Evolutionary conservation across 148 eudicot genomes (phyloP).

Genomic region (Arctostaphylos glauca): DNA sequence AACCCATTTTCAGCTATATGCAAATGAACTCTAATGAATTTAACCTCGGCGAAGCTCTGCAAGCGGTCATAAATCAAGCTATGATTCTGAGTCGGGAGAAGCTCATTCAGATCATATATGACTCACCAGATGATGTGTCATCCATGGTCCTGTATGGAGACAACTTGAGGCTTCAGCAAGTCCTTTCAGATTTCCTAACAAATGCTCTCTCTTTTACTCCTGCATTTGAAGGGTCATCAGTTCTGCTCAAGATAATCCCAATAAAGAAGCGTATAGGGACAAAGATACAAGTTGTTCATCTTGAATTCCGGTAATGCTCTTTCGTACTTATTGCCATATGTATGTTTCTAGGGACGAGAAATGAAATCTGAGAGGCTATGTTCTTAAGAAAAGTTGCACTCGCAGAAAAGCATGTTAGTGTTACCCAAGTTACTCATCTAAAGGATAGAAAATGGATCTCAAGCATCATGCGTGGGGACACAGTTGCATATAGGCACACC

Average conservation of each 20-base stretch:
- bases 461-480: not conserved
- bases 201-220: conserved; percentile 66
- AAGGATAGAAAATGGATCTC: not conserved
- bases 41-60: conserved; percentile 65
- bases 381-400: not conserved
- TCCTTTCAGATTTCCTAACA: conserved; percentile 74
- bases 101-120: conserved; percentile 50
- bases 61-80: conserved; percentile 74
- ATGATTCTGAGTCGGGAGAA: conserved; percentile 61
- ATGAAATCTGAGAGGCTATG: not conserved
- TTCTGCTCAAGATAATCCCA: conserved; percentile 47
- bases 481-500: not conserved
- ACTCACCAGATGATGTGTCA: conserved; percentile 56
- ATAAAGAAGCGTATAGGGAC: conserved; percentile 56
- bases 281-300: conserved; percentile 65
- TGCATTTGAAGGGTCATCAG: conserved; percentile 54
- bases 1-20: conserved; percentile 57
- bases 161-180: conserved; percentile 83
- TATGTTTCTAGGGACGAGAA: not conserved
- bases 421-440: not conserved
- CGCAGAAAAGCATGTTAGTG: not conserved
- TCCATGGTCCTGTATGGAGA: conserved; percentile 64
- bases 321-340: not conserved
- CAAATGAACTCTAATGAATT: conserved; percentile 54
- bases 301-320: conserved; percentile 67